These are phyloP conservation scores for Ensete glaucum DNA, from an alignment of 176 grass and related monocot genomes.

Conservation along the genomic window DNA sequence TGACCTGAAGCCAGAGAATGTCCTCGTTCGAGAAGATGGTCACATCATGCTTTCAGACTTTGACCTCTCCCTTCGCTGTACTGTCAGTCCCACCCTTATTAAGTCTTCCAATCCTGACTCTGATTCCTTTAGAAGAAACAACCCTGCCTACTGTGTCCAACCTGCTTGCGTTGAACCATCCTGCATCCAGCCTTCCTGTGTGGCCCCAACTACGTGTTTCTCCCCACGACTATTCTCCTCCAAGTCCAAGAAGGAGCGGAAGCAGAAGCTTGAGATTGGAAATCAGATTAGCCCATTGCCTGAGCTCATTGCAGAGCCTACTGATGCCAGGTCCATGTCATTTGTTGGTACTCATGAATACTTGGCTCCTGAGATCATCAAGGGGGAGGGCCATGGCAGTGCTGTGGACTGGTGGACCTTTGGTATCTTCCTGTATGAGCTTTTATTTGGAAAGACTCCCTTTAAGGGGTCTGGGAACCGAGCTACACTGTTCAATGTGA, in stretches of 20 bases:
- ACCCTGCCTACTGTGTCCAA: slow-evolving; percentile 3
- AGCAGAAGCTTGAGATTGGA: slow-evolving; percentile 1
- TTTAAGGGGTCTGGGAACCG: slow-evolving; percentile 9
- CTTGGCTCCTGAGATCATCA: slow-evolving; percentile 10
- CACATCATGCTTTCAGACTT: slow-evolving; percentile 13
- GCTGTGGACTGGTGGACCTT: slow-evolving; percentile 14
- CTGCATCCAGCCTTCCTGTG: slow-evolving; percentile 9
- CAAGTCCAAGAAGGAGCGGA: not conserved
- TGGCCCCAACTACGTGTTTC: not conserved
- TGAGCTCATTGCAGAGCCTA: slow-evolving; percentile 9
- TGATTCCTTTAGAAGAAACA: not conserved
- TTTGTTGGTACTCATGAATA: slow-evolving; percentile 13
- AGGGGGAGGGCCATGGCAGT: slow-evolving; percentile 14
- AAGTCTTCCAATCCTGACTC: not conserved
- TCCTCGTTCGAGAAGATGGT: slow-evolving; percentile 8
- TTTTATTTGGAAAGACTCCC: slow-evolving; percentile 13
- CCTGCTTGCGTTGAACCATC: slow-evolving; percentile 3
- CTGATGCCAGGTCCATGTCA: slow-evolving; percentile 3
- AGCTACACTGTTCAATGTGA: slow-evolving; percentile 5
- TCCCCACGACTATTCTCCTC: slow-evolving; percentile 4
- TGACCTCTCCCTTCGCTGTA: slow-evolving; percentile 6
- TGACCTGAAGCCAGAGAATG: slow-evolving; percentile 12
- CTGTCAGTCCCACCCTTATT: slow-evolving; percentile 2
- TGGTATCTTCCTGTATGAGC: slow-evolving; percentile 11
- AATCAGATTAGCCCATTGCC: slow-evolving; percentile 7